Evolutionary conservation across 805 yeast species (phyloP).

Genomic region (Candida peoriensis): DNA sequence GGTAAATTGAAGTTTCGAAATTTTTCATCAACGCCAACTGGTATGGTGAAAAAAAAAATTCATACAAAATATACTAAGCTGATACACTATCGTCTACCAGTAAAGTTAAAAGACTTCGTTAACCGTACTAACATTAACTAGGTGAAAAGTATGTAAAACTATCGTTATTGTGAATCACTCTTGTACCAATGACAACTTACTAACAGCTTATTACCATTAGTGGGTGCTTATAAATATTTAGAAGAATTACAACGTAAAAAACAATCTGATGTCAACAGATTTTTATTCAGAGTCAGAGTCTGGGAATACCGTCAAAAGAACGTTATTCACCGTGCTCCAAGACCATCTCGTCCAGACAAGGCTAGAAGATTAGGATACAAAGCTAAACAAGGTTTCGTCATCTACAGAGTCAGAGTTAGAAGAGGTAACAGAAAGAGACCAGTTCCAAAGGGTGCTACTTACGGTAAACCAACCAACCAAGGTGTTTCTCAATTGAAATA

Average conservation of each 20-base stretch:
- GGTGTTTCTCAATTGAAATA: conserved; percentile 99
- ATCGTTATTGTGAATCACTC: conserved; percentile 5
- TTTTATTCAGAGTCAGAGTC: conserved; percentile 99
- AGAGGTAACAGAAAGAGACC: conserved; percentile 99
- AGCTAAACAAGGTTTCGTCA: conserved; percentile 99
- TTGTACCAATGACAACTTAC: neutral
- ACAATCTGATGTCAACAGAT: conserved; percentile 99
- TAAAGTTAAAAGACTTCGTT: conserved; percentile 1
- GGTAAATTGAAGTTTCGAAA: too few species aligned
- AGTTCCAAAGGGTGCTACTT: conserved; percentile 99
- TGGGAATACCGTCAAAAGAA: conserved; percentile 99
- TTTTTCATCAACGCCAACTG: too few species aligned
- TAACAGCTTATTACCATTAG: conserved; percentile 29
- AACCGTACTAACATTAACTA: conserved; percentile 7
- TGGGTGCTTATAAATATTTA: conserved; percentile 99
- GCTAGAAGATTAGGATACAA: conserved; percentile 99
- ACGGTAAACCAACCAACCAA: conserved; percentile 99
- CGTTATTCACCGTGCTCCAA: conserved; percentile 97
- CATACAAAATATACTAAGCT: neutral
- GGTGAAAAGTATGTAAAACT: conserved; percentile 9
- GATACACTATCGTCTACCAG: neutral
- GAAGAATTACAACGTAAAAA: conserved; percentile 99
- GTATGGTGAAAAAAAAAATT: neutral
- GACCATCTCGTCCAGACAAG: conserved; percentile 99
- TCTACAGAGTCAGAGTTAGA: conserved; percentile 98